Evolutionary conservation across 306 rosid species (phyloP), one percentile per base, ranked within the genome.

Genomic region (Clitoria ternatea): DNA sequence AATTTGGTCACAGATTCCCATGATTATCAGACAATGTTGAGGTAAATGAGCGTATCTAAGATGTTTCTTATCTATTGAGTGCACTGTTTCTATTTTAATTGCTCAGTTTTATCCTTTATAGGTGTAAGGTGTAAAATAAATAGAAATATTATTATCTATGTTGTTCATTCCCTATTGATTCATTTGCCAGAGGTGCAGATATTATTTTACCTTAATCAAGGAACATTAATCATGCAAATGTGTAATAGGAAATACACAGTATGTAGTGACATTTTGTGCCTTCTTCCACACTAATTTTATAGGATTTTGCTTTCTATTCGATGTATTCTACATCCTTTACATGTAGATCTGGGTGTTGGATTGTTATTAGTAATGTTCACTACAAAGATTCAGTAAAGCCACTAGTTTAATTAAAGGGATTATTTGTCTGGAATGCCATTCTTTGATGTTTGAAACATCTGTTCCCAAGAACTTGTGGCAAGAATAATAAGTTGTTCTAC

Each of bases 11-110:
- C 92, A 8, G 79, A 72, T 50, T 86, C 85, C 17, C 88, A 80
- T 19, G 99, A 94, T 81, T 94, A 94, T 69, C 97, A 94, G 78
- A 91, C 96, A 52, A 84, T 91, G 86, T 79, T 94, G 75, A 91
- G 99, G 99, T 89, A 74, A 42, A 64, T 66, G 64, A 12, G 39
- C 69, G 66, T 45, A 45, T 47, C 42, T 39, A 13, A 44, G 4
- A 45, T 27, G 36, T 29, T 69, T 22, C 29, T 44, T 42, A 56
- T 52, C 66, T 39, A 26, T 60, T 61, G 35, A 49, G 39, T 23
- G 36, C 26, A 48, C 48, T 23, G 43, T 66, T 70, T 55, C 60
- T 50, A 47, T 71, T 70, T 70, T 44, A 11, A 42, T 50, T 35
- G 75, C 74, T 19, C 23, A 35, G 19, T 61, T 61, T 66, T 17